These are phyloP conservation scores for Sclerotinia sclerotiorum DNA, from an alignment of 2,329 filamentous ascomycete genomes.

Conservation along the genomic window DNA sequence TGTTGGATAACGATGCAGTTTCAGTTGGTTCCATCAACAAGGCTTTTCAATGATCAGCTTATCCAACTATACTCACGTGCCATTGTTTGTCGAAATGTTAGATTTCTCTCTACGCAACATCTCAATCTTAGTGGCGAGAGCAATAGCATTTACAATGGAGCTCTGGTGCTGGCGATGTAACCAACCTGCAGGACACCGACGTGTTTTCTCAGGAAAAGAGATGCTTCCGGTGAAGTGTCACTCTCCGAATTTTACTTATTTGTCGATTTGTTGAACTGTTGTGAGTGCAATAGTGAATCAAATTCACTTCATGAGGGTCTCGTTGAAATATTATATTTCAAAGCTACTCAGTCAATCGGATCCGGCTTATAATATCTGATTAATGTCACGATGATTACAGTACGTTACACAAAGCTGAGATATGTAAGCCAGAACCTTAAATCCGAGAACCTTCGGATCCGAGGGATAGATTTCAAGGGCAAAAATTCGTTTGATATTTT, in stretches of 20 bases:
- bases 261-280: background rate
- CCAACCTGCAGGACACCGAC: constrained; percentile 2
- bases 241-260: background rate
- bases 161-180: background rate
- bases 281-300: background rate
- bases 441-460: constrained; percentile 7
- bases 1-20: background rate
- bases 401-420: background rate
- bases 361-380: background rate
- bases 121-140: background rate
- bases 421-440: constrained; percentile 7
- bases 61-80: background rate
- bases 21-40: background rate
- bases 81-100: background rate
- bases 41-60: background rate
- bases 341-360: background rate
- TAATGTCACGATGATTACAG: background rate
- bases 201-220: background rate
- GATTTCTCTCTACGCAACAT: background rate
- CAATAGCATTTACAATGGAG: background rate
- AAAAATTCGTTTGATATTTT: background rate
- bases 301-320: background rate
- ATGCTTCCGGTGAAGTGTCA: background rate
- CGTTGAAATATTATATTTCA: constrained; percentile 10
- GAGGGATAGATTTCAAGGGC: background rate